Evolutionary conservation across 768 basidiomycete species (phyloP).

Genomic region (Hirschioporus abietinus): DNA sequence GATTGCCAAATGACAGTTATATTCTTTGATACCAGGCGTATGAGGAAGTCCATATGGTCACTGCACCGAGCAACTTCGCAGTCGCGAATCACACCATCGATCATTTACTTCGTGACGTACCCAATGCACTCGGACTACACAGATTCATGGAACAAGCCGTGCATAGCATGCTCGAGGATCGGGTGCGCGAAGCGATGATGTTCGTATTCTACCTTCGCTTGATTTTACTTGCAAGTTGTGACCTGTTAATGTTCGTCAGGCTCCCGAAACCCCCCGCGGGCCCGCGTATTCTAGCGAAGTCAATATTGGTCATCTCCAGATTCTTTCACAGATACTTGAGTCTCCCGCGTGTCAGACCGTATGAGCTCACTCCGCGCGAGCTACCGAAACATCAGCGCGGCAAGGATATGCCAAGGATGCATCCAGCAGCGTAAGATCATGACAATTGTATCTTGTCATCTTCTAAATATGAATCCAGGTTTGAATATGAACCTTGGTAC

Average conservation of each 20-base stretch:
- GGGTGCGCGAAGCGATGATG: conserved; percentile 45
- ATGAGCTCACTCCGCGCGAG: conserved; percentile 19
- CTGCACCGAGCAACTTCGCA: conserved; percentile 33
- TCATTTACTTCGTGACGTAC: conserved; percentile 35
- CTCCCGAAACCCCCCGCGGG: conserved; percentile 32
- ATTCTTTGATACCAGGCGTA: conserved; percentile 28
- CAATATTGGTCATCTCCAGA: conserved; percentile 19
- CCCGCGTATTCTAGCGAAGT: conserved; percentile 23
- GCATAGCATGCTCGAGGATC: conserved; percentile 36
- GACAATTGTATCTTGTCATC: neutral
- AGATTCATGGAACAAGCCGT: conserved; percentile 28
- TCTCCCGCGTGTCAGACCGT: conserved; percentile 29
- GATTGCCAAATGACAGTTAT: neutral
- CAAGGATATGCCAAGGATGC: conserved; percentile 26
- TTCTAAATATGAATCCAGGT: conserved; percentile 20
- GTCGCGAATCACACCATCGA: conserved; percentile 35
- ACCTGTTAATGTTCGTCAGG: conserved; percentile 21
- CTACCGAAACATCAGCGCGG: conserved; percentile 17
- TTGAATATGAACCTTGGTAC: conserved; percentile 40
- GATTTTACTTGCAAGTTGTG: neutral
- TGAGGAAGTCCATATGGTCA: conserved; percentile 37
- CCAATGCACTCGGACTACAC: conserved; percentile 33
- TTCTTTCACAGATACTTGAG: conserved; percentile 34
- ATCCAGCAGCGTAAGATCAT: conserved; percentile 28
- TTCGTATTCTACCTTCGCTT: conserved; percentile 20